Evolutionary conservation across 139 green algal genomes (phyloP).

Genomic region (Tetratostichococcus sp.): DNA sequence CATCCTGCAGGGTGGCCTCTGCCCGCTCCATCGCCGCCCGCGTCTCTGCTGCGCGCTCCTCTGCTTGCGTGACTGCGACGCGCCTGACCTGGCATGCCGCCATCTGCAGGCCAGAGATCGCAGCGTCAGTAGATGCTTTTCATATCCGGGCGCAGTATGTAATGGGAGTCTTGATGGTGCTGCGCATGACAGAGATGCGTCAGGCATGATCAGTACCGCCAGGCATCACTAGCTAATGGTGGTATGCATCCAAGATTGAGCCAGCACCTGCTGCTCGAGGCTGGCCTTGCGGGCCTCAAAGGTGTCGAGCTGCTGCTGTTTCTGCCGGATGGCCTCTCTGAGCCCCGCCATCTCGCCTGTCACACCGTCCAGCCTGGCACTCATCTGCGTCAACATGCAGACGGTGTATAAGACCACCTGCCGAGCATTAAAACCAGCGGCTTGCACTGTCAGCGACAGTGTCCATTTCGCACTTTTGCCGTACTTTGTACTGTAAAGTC

Average conservation of each 20-base stretch:
- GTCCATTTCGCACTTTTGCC: too few relatives aligned
- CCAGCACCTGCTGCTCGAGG: slow-evolving; percentile 27
- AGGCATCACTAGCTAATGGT: too few relatives aligned
- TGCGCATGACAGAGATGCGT: too few relatives aligned
- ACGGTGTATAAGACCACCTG: too few relatives aligned
- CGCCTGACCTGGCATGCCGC: not conserved
- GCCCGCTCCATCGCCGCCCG: slow-evolving; percentile 1
- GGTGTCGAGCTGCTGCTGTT: slow-evolving; percentile 14
- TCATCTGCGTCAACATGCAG: not conserved
- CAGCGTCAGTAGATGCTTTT: too few relatives aligned
- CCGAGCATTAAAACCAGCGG: too few relatives aligned
- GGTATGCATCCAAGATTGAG: not conserved
- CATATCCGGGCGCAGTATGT: too few relatives aligned
- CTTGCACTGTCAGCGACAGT: too few relatives aligned
- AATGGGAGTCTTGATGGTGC: too few relatives aligned
- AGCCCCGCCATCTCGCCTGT: not conserved
- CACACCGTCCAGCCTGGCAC: slow-evolving; percentile 3
- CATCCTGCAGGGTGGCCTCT: slow-evolving; percentile 20
- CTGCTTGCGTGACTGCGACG: not conserved
- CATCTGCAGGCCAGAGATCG: not conserved
- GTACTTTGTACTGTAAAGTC: too few relatives aligned
- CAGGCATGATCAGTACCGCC: too few relatives aligned
- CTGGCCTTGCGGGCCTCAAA: slow-evolving; percentile 24
- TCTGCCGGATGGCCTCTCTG: not conserved
- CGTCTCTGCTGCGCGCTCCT: not conserved